Evolutionary conservation across 1,284 basidiomycete species (phyloP).

Genomic region (Meira nashicola): DNA sequence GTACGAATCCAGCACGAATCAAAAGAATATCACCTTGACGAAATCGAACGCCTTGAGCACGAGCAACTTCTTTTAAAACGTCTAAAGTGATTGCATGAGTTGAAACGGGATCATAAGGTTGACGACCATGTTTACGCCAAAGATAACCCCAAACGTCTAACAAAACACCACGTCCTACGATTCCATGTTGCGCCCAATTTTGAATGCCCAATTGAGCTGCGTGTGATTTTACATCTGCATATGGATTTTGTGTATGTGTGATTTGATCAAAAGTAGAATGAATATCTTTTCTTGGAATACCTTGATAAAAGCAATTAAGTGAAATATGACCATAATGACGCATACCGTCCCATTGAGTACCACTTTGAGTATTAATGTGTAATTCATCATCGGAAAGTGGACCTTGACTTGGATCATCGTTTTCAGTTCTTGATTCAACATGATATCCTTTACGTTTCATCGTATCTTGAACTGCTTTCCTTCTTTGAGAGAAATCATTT

Average conservation of each 20-base stretch:
- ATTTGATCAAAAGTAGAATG: slow-evolving; percentile 24
- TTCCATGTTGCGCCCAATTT: slow-evolving; percentile 63
- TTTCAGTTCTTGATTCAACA: slow-evolving; percentile 10
- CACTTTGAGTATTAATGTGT: slow-evolving; percentile 67
- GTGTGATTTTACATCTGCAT: slow-evolving; percentile 16
- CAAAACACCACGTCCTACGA: slow-evolving; percentile 66
- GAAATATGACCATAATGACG: slow-evolving; percentile 46
- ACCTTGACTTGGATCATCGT: slow-evolving; percentile 17
- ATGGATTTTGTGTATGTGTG: slow-evolving; percentile 20
- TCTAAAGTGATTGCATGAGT: slow-evolving; percentile 61
- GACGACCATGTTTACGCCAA: slow-evolving; percentile 16
- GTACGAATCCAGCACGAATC: slow-evolving; percentile 60
- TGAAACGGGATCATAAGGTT: slow-evolving; percentile 61
- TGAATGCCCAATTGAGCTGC: slow-evolving; percentile 28
- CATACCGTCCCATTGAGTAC: slow-evolving; percentile 69
- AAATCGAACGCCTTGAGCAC: slow-evolving; percentile 60
- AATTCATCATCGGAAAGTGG: slow-evolving; percentile 44
- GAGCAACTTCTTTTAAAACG: slow-evolving; percentile 64
- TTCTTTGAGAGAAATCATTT: slow-evolving; percentile 16
- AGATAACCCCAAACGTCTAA: slow-evolving; percentile 59
- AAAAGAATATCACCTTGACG: slow-evolving; percentile 37
- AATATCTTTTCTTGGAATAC: slow-evolving; percentile 25
- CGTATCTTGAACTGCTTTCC: slow-evolving; percentile 17
- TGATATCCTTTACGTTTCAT: slow-evolving; percentile 15
- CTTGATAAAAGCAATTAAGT: slow-evolving; percentile 39